Evolutionary conservation across 805 yeast genomes (phyloP).

Genomic region (Ogataea methanolica): DNA sequence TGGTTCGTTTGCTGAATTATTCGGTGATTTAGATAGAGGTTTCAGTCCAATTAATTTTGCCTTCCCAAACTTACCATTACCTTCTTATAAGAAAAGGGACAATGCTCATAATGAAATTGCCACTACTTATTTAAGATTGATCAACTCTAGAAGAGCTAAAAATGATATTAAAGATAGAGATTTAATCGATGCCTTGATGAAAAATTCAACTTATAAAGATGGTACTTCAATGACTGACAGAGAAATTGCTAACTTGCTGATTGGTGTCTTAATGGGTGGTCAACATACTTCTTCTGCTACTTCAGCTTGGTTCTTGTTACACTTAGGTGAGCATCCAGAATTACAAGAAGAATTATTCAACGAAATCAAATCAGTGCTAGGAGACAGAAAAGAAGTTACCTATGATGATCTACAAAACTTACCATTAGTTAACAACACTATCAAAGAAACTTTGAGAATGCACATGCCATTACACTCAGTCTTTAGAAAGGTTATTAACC

Average conservation of each 20-base stretch:
- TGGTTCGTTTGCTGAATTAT: constrained; percentile 77
- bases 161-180: constrained; percentile 84
- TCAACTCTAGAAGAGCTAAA: constrained; percentile 63
- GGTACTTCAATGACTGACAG: constrained; percentile 92
- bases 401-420: constrained; percentile 81
- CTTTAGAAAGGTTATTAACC: constrained; percentile 82
- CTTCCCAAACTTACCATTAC: constrained; percentile 87
- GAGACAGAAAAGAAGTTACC: constrained; percentile 53
- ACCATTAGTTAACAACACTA: constrained; percentile 76
- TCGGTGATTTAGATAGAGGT: constrained; percentile 91
- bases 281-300: constrained; percentile 98
- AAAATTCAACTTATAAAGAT: constrained; percentile 81
- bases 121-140: constrained; percentile 73
- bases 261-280: constrained; percentile 98
- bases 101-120: constrained; percentile 81
- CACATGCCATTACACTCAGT: constrained; percentile 97
- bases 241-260: constrained; percentile 88
- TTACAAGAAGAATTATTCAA: constrained; percentile 75
- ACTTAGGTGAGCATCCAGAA: constrained; percentile 82
- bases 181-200: constrained; percentile 82
- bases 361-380: constrained; percentile 66
- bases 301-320: constrained; percentile 90
- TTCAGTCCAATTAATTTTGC: constrained; percentile 95
- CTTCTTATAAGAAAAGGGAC: constrained; percentile 74
- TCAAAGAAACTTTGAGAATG: constrained; percentile 91